Evolutionary conservation across 257 asterid species (phyloP), one percentile per base, ranked within the genome.

Genomic region (Striga asiatica): DNA sequence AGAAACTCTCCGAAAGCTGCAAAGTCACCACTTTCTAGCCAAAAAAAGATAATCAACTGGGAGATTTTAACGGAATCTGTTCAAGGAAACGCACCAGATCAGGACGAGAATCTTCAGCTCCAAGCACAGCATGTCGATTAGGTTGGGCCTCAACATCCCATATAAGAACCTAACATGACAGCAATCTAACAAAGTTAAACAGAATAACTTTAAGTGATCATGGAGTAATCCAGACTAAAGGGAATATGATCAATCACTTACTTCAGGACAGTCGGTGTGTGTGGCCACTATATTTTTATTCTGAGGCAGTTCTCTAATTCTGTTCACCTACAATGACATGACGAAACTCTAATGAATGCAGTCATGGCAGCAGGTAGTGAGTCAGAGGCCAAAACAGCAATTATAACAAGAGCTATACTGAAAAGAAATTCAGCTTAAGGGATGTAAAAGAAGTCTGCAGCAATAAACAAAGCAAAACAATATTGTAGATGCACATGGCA

Each of bases 141-240:
- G 98, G 98, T 64, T 88, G 98, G 19, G 98, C 66, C 74, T 92
- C 97, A 66, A 92, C 78, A 66, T 92, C 98, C 98, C 98, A 92
- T 46, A 92, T 92, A 55, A 92, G 94, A 70, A 92, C 93, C 97
- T 92, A 54, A 49, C 35, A 35, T 12, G 42, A 54, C 14, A 62
- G 49, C 31, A 46, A 37, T 12, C 43, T 58, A 64, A 56, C 45
- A 41, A 60, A 18, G 52, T 25, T n/a, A 52, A 57, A 47, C 58
- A 27, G 21, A 45, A 28, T 23, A n/a, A n/a, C n/a, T n/a, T 3
- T 56, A 24, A 48, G 28, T 58, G 49, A 18, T 9, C 50, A 32
- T 6, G 34, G 46, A 51, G 10, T 13, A 11, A 47, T 42, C 29
- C 9, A 49, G 23, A 43, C 47, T 11, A 66, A 55, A 58, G 18